Evolutionary conservation across 2,329 filamentous ascomycete species (phyloP).

Genomic region (Aspergillus ochraceus): DNA sequence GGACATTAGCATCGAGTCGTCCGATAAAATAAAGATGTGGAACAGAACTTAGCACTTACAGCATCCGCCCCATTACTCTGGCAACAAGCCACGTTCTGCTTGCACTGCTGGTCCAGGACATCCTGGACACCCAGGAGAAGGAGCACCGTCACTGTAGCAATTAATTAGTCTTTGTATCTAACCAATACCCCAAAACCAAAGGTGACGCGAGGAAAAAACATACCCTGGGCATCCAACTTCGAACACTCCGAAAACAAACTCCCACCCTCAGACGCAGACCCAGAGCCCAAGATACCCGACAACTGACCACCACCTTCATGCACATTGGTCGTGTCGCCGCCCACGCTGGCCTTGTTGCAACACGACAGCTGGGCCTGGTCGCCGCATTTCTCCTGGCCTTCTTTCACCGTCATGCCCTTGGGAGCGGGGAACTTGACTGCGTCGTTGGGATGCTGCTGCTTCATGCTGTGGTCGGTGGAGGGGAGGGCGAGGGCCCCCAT

Average conservation of each 20-base stretch:
- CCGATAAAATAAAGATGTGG: constrained; percentile 1
- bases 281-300: constrained; percentile 2
- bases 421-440: not conserved
- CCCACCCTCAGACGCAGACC: constrained; percentile 28
- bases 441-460: not conserved
- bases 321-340: constrained; percentile 33
- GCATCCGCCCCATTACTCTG: constrained; percentile 28
- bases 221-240: constrained; percentile 24
- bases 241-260: constrained; percentile 43
- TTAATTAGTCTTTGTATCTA: too few species aligned
- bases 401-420: constrained; percentile 26
- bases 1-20: not conserved
- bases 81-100: constrained; percentile 41
- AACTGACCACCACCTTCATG: constrained; percentile 20
- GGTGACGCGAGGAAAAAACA: not conserved
- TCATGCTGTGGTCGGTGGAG: not conserved
- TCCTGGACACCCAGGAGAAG: constrained; percentile 22
- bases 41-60: constrained; percentile 18
- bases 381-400: constrained; percentile 36
- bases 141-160: not conserved
- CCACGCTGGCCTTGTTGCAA: constrained; percentile 38
- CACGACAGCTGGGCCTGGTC: constrained; percentile 37
- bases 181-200: too few species aligned
- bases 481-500: not conserved
- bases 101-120: constrained; percentile 36